Conservation (phyloP, 1,139 yeast species). For the Pichia sp. region DNA sequence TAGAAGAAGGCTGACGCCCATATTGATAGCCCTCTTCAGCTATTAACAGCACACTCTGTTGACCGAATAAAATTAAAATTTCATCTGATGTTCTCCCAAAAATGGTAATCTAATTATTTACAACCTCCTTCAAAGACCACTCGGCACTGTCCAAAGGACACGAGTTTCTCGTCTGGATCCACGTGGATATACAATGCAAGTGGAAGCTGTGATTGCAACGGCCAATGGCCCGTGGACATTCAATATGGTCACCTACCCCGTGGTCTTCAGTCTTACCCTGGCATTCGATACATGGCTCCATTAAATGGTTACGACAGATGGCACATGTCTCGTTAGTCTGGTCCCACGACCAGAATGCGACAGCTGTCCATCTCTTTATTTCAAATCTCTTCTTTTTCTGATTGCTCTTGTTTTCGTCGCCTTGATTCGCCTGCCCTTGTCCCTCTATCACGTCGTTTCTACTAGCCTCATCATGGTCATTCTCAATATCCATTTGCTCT, state of each 20-base stretch:
- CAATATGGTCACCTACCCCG: conserved; percentile 50
- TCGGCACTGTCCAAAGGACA: conserved; percentile 96
- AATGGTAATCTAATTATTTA: conserved; percentile 7
- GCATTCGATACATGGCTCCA: conserved; percentile 99
- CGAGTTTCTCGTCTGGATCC: conserved; percentile 96
- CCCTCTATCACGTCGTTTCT: conserved; percentile 1
- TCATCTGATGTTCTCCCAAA: no score
- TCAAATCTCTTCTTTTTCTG: conserved; percentile 53
- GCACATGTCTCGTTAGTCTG: conserved; percentile 90
- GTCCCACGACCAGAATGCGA: conserved; percentile 99
- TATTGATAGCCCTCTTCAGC: no score
- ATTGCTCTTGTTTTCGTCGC: conserved; percentile 24
- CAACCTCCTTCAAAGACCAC: conserved; percentile 81
- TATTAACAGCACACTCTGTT: no score
- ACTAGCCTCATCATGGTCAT: background rate
- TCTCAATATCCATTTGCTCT: conserved; percentile 22
- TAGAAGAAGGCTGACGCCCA: no score
- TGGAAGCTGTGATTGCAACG: conserved; percentile 93
- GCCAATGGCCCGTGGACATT: conserved; percentile 98
- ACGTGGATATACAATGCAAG: conserved; percentile 90
- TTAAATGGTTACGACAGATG: conserved; percentile 93
- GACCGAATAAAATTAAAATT: no score
- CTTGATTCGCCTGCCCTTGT: conserved; percentile 16
- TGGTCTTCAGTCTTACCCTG: conserved; percentile 28
- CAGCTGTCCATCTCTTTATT: conserved; percentile 93